Evolutionary conservation across 441 rosid genomes (phyloP), one percentile per base, ranked within the genome.

Genomic region (Croton setiger): DNA sequence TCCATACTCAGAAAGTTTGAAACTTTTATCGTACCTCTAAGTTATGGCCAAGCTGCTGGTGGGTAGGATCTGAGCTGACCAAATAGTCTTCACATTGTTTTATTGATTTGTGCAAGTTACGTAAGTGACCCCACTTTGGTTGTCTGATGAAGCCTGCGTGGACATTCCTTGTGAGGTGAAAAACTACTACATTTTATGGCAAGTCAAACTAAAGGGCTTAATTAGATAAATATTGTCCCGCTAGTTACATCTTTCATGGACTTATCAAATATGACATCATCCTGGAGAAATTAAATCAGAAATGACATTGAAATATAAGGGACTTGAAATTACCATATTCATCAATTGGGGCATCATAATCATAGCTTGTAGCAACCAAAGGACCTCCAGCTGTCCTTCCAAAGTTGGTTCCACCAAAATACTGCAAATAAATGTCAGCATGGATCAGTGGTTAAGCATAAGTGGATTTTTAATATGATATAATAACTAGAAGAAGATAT

Each of bases 391-490:
- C 89, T 0, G 86, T 88, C 76, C 90, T 76, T 47, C 90, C 90
- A 49, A 88, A 86, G 83, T 86, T 88, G 76, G 89, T 86, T 67
- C 90, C 93, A 21, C 93, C 93, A 64, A 88, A 88, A 77, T 86
- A 88, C 90, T 88, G 81, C 78, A 76, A 68, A 20, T 15, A 63
- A 74, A 70, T 49, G 55, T 65, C 73, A 60, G 70, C 37, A 68
- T 33, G 48, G 41, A n/a, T 64, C 47, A 69, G 60, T 75, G 52
- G 35, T 27, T 27, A 27, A 27, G 31, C 31, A 27, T 2, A 27
- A 27, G 31, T 27, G 31, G 31, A 27, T 23, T 45, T 57, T 27
- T n/a, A 60, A 61, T 23, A 49, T 6, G 37, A 35, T 4, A 5
- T 41, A 35, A 13, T n/a, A 58, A 27, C 36, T 17, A 31, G 20